phyloP scores from a whole-genome alignment of 306 rosid species.

The Cicer arietinum region DNA sequence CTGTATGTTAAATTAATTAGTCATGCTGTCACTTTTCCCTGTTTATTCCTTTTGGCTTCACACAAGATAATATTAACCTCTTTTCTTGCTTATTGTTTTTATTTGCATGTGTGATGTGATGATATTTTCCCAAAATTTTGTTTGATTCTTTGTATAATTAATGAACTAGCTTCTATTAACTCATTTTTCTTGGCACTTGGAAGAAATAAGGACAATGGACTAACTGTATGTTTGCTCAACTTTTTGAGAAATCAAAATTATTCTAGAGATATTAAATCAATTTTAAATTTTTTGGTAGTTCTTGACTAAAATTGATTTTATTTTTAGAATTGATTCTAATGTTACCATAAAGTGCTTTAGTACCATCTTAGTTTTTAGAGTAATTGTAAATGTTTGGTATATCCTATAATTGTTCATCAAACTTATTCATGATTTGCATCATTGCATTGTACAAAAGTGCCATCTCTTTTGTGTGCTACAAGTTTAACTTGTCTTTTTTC shows the following conservation, averaged over 20 bases:
- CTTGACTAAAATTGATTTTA: too few relatives aligned
- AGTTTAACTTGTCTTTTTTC: constrained; percentile 25
- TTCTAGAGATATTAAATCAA: too few relatives aligned
- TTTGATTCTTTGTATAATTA: not conserved
- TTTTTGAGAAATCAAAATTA: too few relatives aligned
- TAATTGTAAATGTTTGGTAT: constrained; percentile 10
- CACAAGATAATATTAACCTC: constrained; percentile 32
- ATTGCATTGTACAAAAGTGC: constrained; percentile 35
- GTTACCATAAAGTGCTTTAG: not conserved
- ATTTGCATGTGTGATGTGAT: constrained; percentile 13
- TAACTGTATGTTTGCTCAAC: too few relatives aligned
- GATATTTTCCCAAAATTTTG: not conserved
- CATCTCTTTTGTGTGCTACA: constrained; percentile 28
- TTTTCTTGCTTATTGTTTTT: constrained; percentile 20
- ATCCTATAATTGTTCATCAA: constrained; percentile 21
- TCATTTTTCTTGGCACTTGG: not conserved
- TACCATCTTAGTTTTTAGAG: not conserved
- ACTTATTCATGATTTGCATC: constrained; percentile 19
- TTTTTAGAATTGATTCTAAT: too few relatives aligned
- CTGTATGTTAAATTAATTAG: too few relatives aligned
- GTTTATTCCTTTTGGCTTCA: not conserved
- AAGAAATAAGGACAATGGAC: too few relatives aligned
- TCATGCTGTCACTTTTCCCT: constrained; percentile 14
- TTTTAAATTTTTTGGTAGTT: too few relatives aligned
- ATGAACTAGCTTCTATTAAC: not conserved